Evolutionary conservation across 352 stramenopile genomes (phyloP), one percentile per base, ranked within the genome.

Genomic region (Phytophthora colocasiae): DNA sequence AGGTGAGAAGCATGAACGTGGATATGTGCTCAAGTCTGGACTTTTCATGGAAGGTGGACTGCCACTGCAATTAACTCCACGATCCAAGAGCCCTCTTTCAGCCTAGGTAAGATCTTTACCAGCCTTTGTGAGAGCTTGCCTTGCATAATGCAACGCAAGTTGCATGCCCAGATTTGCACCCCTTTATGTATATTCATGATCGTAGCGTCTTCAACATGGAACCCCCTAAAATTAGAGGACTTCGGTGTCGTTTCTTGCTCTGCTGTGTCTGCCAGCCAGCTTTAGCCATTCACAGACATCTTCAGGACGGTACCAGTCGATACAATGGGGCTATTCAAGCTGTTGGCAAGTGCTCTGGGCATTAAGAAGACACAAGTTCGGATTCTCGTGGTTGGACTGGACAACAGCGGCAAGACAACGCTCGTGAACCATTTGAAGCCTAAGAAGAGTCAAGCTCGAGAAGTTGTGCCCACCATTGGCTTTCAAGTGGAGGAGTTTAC

Each of bases 371-470:
- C 76, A 15, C 77, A 92, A 38, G 89, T 95, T 41, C 83, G 87
- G 39, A 97, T 97, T 64, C 78, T 97, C 12, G 84, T 97, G 14
- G 85, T 97, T 1, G 91, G 89, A 4, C 78, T 97, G 26, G 91
- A 97, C 65, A 97, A 97, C 66, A 96, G 85, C 70, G 90, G 91
- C 68, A 97, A 97, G 75, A 97, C 91, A 48, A 97, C 91, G 34
- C 77, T 97, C n/a, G 85, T 97, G 60, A 96, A 97, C 66, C 85
- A 97, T 65, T 78, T 97, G 57, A 97, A 97, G 63, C 91, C 90
- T 32, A 92, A 88, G 56, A 96, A 97, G 63, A 88, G 75, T n/a
- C 83, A 89, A 57, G 68, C 78, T 7, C 84, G 81, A 39, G 91
- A 97, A 69, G 87, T 96, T 22, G 91, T 91, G 51, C 91, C 91